These are phyloP conservation scores for Nannochloropsis salina DNA, from an alignment of 108 stramenopile genomes.

Conservation along the genomic window DNA sequence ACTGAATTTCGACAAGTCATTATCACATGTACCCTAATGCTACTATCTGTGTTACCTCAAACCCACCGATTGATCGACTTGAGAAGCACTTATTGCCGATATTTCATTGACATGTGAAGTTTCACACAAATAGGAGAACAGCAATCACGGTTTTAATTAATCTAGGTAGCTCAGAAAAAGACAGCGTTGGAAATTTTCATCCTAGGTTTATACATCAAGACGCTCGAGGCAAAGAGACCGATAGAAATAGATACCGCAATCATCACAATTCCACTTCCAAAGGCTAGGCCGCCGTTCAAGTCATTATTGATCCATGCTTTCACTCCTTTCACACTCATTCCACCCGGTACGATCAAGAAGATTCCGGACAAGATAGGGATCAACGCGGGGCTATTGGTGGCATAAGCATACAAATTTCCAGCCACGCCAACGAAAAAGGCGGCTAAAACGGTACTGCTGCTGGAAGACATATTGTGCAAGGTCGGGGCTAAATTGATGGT, in stretches of 20 bases:
- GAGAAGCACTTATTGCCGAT: too few relatives aligned
- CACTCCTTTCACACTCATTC: background rate
- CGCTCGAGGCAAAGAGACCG: background rate
- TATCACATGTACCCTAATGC: too few relatives aligned
- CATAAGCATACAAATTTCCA: background rate
- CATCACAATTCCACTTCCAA: constrained; percentile 8
- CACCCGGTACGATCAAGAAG: constrained; percentile 19
- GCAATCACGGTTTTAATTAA: too few relatives aligned
- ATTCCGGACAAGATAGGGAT: background rate
- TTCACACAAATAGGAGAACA: too few relatives aligned
- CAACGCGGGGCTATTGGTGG: background rate
- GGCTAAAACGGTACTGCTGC: background rate
- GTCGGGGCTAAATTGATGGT: background rate
- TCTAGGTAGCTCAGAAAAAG: background rate
- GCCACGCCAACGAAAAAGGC: background rate
- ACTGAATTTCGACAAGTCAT: too few relatives aligned
- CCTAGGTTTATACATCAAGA: background rate
- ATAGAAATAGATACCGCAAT: constrained; percentile 1
- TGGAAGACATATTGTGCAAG: background rate
- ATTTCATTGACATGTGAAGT: too few relatives aligned
- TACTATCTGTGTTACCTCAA: too few relatives aligned
- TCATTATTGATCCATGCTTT: background rate
- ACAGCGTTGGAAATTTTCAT: background rate
- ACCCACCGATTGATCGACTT: too few relatives aligned
- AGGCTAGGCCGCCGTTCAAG: background rate